Evolutionary conservation across 495 filamentous ascomycete species (phyloP).

Genomic region (Massariosphaeria phaeospora): DNA sequence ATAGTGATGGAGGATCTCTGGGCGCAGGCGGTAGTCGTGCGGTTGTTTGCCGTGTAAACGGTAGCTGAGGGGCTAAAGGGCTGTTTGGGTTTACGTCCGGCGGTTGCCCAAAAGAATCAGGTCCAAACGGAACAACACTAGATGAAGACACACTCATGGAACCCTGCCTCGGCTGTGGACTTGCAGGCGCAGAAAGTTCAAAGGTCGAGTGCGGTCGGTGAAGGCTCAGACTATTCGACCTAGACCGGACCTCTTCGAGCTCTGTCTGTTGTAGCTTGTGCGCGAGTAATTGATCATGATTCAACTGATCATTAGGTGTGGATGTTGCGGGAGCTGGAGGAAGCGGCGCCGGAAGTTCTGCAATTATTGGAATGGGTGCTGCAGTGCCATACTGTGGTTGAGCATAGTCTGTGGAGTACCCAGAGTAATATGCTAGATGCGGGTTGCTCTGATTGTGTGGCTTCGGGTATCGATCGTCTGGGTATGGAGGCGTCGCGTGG

Average conservation of each 20-base stretch:
- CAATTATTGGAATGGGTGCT: neutral
- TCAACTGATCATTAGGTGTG: slow-evolving; percentile 11
- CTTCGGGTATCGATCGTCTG: neutral
- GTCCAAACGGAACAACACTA: no score
- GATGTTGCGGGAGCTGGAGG: slow-evolving; percentile 4
- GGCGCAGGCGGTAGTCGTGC: neutral
- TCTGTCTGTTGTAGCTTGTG: slow-evolving; percentile 18
- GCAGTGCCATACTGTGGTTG: neutral
- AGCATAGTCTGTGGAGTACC: neutral
- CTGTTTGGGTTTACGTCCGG: no score
- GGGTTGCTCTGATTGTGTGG: no score
- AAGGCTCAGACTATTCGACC: slow-evolving; percentile 9
- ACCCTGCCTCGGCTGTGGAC: no score
- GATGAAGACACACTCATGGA: no score
- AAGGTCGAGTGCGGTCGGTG: no score
- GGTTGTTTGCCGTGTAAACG: no score
- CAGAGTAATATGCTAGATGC: neutral
- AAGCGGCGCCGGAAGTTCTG: slow-evolving; percentile 7
- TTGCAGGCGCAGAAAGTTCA: neutral
- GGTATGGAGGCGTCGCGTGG: neutral
- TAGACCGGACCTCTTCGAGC: slow-evolving; percentile 5
- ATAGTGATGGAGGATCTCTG: neutral
- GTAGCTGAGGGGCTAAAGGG: no score
- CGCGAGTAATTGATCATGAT: slow-evolving; percentile 18
- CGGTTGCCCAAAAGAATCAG: no score